Evolutionary conservation across 345 rosid genomes (phyloP).

Genomic region (Hirschfeldia incana): DNA sequence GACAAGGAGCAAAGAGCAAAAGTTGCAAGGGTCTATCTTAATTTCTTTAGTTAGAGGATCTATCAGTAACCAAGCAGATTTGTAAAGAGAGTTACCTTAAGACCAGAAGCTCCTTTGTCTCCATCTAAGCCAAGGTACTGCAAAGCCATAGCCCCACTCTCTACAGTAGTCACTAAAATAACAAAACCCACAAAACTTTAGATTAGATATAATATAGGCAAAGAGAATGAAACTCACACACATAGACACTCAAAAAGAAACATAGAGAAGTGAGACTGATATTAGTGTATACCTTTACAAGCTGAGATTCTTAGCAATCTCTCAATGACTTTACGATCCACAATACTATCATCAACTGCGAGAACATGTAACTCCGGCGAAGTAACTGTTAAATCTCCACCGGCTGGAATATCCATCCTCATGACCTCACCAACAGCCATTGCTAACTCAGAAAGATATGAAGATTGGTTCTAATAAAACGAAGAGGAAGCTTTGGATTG

Average conservation of each 20-base stretch:
- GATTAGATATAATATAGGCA: not conserved
- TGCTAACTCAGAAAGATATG: not conserved
- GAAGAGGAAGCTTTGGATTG: slow-evolving; percentile 19
- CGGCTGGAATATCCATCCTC: slow-evolving; percentile 33
- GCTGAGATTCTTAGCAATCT: slow-evolving; percentile 73
- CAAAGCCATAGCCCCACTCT: slow-evolving; percentile 72
- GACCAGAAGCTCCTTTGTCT: slow-evolving; percentile 52
- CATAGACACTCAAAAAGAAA: not conserved
- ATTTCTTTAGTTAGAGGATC: not conserved
- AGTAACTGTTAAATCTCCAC: slow-evolving; percentile 32
- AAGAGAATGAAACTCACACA: not conserved
- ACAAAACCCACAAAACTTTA: not conserved
- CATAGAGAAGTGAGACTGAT: not conserved
- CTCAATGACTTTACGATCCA: slow-evolving; percentile 81
- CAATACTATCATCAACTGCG: slow-evolving; percentile 87
- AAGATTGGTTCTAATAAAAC: not conserved
- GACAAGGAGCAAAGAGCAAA: not conserved
- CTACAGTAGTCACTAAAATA: slow-evolving; percentile 70
- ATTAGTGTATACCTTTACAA: slow-evolving; percentile 64
- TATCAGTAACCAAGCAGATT: slow-evolving; percentile 31
- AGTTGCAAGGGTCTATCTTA: not conserved
- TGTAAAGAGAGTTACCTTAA: slow-evolving; percentile 44
- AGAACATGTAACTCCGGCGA: slow-evolving; percentile 84
- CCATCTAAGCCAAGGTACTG: slow-evolving; percentile 86
- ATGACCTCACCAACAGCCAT: slow-evolving; percentile 51